Evolutionary conservation across 345 rosid species (phyloP), one percentile per base, ranked within the genome.

Genomic region (Odontarrhena argentea): DNA sequence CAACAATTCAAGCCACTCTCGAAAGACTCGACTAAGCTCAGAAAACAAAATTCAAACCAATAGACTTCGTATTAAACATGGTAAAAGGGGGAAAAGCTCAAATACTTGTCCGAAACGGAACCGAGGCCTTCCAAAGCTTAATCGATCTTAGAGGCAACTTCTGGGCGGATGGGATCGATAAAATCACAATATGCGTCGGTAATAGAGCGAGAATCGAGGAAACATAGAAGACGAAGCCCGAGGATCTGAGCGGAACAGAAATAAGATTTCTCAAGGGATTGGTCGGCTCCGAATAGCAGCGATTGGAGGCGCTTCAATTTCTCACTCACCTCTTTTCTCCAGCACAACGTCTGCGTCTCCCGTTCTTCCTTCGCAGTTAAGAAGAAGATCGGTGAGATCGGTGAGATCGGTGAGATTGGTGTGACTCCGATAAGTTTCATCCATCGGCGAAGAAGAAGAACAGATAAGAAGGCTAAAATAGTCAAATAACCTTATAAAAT

Each of bases 281-380:
- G 68, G 52, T 90, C 98, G 70, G 82, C 85, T 12, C 98, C 97
- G 73, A 88, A 90, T 34, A 78, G 83, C 37, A 88, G 82, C 55
- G 97, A 93, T 46, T 90, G 97, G 3, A 93, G 94, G 9, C 98
- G 86, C 67, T 90, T 90, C 52, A 93, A 70, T 70, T 84, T 93
- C 55, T 83, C 83, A 63, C 86, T 94, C 32, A 88, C 83, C 56
- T 83, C 82, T 76, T 84, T 85, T 36, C 96, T 77, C 98, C 98
- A 88, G 61, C 69, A 70, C 30, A 55, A 52, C 28, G 64, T 35
- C 36, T 67, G 61, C 65, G 80, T 38, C 37, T 74, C 81, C 41
- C 41, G 77, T 81, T 78, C 81, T 14, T 48, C 73, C n/a, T 52
- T 59, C 35, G 40, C 50, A 10, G 47, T 36, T n/a, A n/a, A n/a